Evolutionary conservation across 1,139 yeast species (phyloP), one percentile per base, ranked within the genome.

Genomic region (Pichia sp.): DNA sequence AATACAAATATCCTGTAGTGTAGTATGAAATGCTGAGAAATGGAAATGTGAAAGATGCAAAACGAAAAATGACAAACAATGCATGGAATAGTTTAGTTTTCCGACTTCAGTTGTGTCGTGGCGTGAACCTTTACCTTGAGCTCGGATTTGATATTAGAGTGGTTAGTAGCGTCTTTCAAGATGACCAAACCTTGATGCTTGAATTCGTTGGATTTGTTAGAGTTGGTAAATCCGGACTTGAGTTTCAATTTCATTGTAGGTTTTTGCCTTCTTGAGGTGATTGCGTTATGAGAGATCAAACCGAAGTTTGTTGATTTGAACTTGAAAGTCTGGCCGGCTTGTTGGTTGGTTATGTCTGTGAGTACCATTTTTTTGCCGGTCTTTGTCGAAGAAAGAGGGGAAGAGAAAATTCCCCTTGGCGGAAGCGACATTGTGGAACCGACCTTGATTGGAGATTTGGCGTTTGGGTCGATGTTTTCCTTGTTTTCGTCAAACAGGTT

Each of bases 241-340:
- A 55, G 15, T 10, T 60, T 62, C 32, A 64, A 42, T 36, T 61
- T 61, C 68, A 64, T 65, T 1, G 64, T 64, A 31, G 69, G 69
- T 41, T 64, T 66, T 51, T 66, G 68, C 52, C 64, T 59, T 50
- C 61, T 60, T 13, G 59, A 50, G 13, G 45, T 45, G 8, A 54
- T 45, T 45, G 59, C 58, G 38, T 58, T 51, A 4, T 66, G 67
- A n/a, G 61, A 54, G 32, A 64, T 55, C 23, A 63, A 52, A 8
- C 67, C 67, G 50, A 63, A 59, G 29, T 65, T 65, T 11, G 65
- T 61, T 7, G 68, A 59, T 55, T 62, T 65, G 50, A 67, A 67
- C 53, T 62, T 64, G 51, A 66, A 66, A 10, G 68, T 65, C 58
- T 48, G 67, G 34, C 52, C 58, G 32, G 34, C 29, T 51, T 38